Base-by-base conservation (phyloP, 208 protist species). In the Phytomonas sp. region DNA sequence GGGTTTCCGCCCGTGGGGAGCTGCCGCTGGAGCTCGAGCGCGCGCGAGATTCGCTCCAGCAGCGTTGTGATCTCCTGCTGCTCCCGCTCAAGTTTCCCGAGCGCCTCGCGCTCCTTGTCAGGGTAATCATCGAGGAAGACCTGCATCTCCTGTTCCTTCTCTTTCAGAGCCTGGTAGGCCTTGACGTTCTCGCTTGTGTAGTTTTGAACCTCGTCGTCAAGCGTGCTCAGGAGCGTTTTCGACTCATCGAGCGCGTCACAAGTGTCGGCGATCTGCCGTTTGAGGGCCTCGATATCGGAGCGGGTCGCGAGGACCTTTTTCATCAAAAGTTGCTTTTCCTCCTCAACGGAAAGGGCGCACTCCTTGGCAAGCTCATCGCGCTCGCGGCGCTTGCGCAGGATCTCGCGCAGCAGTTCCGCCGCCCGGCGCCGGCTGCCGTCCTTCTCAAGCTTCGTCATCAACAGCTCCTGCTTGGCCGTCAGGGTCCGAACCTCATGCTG, bases 61-160 rank as follows among this genome's bases (percentile, higher is more conserved):
- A 97, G 69, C 56, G 78, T 69, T 4, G 73, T 59, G 60, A 97
- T 95, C 63, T 69, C 75, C 67, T 80, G 37, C 72, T 97, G 83
- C 31, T 76, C 67, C 52, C 74, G 72, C 0, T 69, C 76, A 26
- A 95, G 87, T 56, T 87, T 86, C 49, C 78, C 82, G 23, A 78
- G 33, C 66, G 93, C 81, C 60, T 88, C 83, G n/a, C 82, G 76
- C 67, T 95, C 84, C 36, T 77, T 81, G 67, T 81, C 87, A 26
- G 92, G 87, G 78, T 89, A 94, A 37, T 90, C 88, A 71, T 93
- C 87, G 45, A 95, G 94, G 71, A 95, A 97, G 23, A 33, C 65
- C 69, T 93, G 86, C 86, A 97, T 84, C 73, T 96, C 88, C 60
- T 77, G 72, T 60, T 95, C 91, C 65, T 87, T 86, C 69, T 92